Evolutionary conservation across 176 grass and related monocot species (phyloP), one percentile per base, ranked within the genome.

Genomic region (Aegilops sharonensis): DNA sequence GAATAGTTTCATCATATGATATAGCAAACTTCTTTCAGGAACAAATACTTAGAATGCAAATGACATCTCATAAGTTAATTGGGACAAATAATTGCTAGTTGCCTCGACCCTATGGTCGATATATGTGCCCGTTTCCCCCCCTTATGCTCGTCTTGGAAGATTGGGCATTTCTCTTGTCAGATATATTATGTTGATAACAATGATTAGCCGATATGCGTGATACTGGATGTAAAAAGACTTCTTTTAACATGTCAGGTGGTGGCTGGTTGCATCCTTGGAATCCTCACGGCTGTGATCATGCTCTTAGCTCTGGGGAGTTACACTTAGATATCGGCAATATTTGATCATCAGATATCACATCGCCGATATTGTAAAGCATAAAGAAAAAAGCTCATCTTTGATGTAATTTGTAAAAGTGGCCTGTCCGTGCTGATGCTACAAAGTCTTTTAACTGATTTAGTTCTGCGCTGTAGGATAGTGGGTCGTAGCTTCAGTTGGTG

Each of bases 181-280:
- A 63, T 70, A 72, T 43, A 25, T 17, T 14, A 42, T 37, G 23
- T 54, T 42, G 23, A 81, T 27, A 85, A 8, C 67, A 85, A 9
- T 20, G n/a, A 71, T 14, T 52, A 12, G 39, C 78, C 57, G 6
- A 65, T 54, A 77, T 60, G 61, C 30, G 37, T 8, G 10, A 50
- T 36, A 64, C 70, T 75, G 13, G 14, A 37, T 71, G 47, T 78
- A 34, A 81, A n/a, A 36, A n/a, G 47, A 54, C 17, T 13, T 66
- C 21, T 82, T 87, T 87, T 77, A 11, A 63, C 54, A 50, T 92
- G 17, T 75, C 90, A 97, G 95, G 95, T 97, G 73, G 81, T 94
- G 75, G 95, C 92, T 5, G 95, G 95, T 87, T 89, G 83, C 68
- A 83, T 91, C 69, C 84, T 97, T 78, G 95, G 95, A 66, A 86